Evolutionary conservation across 1,284 basidiomycete genomes (phyloP).

Genomic region (Puccinia novopanici): DNA sequence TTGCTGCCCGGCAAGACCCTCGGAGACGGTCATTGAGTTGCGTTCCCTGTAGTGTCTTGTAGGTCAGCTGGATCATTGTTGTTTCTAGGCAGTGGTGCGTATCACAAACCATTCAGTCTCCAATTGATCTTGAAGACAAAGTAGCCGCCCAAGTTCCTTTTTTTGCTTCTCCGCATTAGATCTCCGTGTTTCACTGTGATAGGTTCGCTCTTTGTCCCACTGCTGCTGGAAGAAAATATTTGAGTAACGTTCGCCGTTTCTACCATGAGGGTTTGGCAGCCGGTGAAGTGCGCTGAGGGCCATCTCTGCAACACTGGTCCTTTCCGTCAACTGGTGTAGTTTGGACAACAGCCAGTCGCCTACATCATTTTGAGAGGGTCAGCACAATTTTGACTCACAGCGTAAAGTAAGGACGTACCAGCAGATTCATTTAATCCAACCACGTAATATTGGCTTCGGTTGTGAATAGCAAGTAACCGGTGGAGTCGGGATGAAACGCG

Average conservation of each 20-base stretch:
- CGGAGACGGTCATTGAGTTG: neutral
- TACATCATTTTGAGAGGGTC: too few relatives aligned
- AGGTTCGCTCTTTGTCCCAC: neutral
- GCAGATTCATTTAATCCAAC: neutral
- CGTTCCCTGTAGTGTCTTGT: neutral
- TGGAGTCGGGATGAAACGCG: constrained; percentile 6
- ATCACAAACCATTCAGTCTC: neutral
- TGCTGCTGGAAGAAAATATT: neutral
- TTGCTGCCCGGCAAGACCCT: neutral
- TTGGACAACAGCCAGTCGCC: neutral
- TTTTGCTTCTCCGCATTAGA: neutral
- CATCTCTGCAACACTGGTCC: too few relatives aligned
- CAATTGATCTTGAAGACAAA: neutral
- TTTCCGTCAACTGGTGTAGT: neutral
- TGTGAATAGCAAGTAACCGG: neutral
- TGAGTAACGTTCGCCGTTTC: neutral
- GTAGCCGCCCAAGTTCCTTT: constrained; percentile 4
- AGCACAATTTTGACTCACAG: neutral
- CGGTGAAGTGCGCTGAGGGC: neutral
- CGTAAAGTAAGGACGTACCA: neutral
- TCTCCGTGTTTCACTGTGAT: neutral
- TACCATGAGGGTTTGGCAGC: neutral
- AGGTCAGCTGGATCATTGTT: neutral
- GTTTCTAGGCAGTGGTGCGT: neutral
- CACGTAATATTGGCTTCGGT: neutral